A percentile compares a stretch with the other conserved stretches of the same genome.
Conservation (phyloP, 2,329 filamentous ascomycete genomes). For the Fusarium camptoceras region DNA sequence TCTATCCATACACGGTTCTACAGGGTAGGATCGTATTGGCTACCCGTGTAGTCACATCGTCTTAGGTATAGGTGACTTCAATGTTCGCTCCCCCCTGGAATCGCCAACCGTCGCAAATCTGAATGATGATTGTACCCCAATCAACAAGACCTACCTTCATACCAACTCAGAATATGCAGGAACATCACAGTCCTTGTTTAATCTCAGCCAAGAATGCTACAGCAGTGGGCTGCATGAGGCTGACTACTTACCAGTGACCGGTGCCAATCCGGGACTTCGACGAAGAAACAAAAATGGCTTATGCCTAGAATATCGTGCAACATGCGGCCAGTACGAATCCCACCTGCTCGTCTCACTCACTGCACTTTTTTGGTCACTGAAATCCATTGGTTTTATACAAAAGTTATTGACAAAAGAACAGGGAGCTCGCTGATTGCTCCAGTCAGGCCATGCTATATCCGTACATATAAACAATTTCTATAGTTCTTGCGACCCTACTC, state of each 20-base stretch:
- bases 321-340: background rate
- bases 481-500: constrained; percentile 32
- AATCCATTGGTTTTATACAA: constrained; percentile 3
- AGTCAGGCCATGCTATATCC: constrained; percentile 35
- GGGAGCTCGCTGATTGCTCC: constrained; percentile 41
- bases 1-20: background rate
- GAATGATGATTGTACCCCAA: background rate
- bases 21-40: background rate
- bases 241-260: constrained; percentile 10
- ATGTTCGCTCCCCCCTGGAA: background rate
- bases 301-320: background rate
- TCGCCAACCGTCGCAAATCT: background rate
- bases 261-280: background rate
- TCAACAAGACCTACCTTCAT: background rate
- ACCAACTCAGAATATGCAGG: constrained; percentile 15
- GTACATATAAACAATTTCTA: constrained; percentile 43
- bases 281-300: background rate
- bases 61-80: too few species aligned
- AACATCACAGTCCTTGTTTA: constrained; percentile 16
- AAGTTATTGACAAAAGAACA: constrained; percentile 44
- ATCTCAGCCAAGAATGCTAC: constrained; percentile 10
- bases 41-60: too few species aligned
- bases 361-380: background rate
- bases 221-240: constrained; percentile 14
- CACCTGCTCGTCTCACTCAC: background rate